Evolutionary conservation across 2,329 filamentous ascomycete genomes (phyloP), one percentile per base, ranked within the genome.

Genomic region (Fusarium setosum): DNA sequence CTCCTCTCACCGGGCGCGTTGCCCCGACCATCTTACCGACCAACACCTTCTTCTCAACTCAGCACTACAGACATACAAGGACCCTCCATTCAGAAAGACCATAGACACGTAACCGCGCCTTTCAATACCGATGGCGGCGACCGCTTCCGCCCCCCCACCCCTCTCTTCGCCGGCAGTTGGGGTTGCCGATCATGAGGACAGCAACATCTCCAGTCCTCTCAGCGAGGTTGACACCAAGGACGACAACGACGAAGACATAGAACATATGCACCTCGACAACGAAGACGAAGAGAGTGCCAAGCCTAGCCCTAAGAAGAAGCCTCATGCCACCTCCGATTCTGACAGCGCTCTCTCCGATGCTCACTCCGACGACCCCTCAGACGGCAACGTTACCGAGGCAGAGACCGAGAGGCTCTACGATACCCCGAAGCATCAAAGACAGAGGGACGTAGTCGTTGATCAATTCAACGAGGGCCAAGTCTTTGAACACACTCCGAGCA

Each of bases 361-460:
- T 55, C 81, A 82, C 26, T 79, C 77, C 13, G 78, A 79, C 41
- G 71, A 74, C 13, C 71, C 75, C 60, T 79, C 76, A 4, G 77
- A 80, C 23, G 83, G 81, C 69, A 87, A 88, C 73, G 87, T 88
- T 76, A 90, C 94, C 4, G 95, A 98, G 79, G 95, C 95, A 31
- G 95, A 97, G 80, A 98, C 95, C 2, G 94, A 97, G 80, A 90
- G 96, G 59, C 85, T 99, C 61, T 96, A 96, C 74, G 90, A 92
- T 73, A 97, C 93, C n/a, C 94, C 94, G 17, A 88, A 88, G 64
- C 92, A 84, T 72, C 80, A 85, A 73, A 84, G 88, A 67, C 84
- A 87, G 70, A 84, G 85, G 71, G 86, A 90, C 70, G 86, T 91
- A 10, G 82, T 89, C 40, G 77, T 90, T 53, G 83, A 82, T 69